These are phyloP conservation scores for Chlamydomonas asymmetrica DNA, from an alignment of 139 green algal species.

Conservation along the genomic window DNA sequence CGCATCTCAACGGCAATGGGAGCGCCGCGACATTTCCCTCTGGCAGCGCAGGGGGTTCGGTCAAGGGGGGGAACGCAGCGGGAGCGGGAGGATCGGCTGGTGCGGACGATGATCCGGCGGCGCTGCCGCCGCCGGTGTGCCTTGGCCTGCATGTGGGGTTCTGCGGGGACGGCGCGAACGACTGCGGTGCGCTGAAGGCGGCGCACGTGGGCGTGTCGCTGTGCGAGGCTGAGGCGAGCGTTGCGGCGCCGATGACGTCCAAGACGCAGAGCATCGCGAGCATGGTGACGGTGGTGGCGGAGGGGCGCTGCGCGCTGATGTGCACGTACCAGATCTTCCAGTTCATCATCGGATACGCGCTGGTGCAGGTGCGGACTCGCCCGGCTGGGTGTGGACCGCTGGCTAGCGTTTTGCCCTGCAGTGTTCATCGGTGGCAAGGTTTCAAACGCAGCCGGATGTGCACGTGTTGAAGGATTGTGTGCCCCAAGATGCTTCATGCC, in stretches of 20 bases:
- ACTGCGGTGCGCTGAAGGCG: constrained; percentile 63
- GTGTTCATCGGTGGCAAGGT: not conserved
- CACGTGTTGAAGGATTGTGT: not conserved
- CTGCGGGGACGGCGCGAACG: constrained; percentile 67
- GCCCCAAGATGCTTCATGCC: no score
- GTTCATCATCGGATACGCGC: constrained; percentile 75
- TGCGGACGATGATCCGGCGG: no score
- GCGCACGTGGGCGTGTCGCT: constrained; percentile 64
- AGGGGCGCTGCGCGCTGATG: constrained; percentile 67
- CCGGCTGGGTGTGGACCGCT: not conserved
- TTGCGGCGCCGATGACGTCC: constrained; percentile 59
- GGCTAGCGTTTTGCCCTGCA: no score
- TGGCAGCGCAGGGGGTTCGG: no score
- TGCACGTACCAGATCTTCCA: constrained; percentile 76
- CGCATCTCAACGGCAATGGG: no score
- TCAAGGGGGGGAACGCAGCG: not conserved
- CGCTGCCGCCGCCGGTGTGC: no score
- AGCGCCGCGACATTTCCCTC: no score
- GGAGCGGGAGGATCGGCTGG: not conserved
- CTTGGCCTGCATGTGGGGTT: constrained; percentile 66
- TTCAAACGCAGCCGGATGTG: not conserved
- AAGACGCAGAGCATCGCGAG: constrained; percentile 56
- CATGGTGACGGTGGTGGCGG: constrained; percentile 70
- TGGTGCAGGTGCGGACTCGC: constrained; percentile 40
- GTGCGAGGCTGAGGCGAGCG: constrained; percentile 58